phyloP scores from a whole-genome alignment of 306 rosid species.

The Lagenaria siceraria region DNA sequence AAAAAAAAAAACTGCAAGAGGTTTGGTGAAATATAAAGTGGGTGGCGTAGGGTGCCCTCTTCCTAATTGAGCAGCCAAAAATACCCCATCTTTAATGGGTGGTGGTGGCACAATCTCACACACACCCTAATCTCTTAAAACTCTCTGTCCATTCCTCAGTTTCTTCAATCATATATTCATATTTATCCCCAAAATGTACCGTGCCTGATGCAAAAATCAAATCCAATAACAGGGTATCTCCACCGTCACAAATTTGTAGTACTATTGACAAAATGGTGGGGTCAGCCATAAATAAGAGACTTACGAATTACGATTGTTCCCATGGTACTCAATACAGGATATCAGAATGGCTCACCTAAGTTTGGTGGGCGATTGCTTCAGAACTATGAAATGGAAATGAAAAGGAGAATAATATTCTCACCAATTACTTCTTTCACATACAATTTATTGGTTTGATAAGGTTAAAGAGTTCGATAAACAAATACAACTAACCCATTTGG shows the following conservation, averaged over 20 bases:
- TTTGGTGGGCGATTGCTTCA: background rate
- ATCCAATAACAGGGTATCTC: background rate
- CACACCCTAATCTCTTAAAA: background rate
- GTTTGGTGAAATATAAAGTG: conserved; percentile 24
- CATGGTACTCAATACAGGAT: background rate
- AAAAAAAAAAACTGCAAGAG: background rate
- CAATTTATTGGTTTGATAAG: background rate
- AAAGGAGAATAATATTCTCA: background rate
- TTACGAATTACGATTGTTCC: background rate
- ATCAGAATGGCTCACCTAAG: background rate
- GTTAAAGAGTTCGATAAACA: background rate
- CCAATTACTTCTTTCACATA: background rate
- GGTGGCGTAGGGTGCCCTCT: conserved; percentile 19
- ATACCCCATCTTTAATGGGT: conserved; percentile 51
- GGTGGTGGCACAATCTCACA: conserved; percentile 31
- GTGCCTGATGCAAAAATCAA: background rate
- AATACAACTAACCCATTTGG: background rate
- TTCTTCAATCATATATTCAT: background rate
- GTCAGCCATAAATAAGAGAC: background rate
- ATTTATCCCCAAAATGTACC: background rate
- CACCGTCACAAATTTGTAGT: background rate
- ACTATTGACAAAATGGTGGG: background rate
- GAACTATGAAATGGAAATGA: background rate
- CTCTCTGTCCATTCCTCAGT: background rate
- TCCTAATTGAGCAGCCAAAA: conserved; percentile 18